These are phyloP conservation scores for Actinidia arguta DNA, from an alignment of 179 eudicot genomes.

Conservation along the genomic window DNA sequence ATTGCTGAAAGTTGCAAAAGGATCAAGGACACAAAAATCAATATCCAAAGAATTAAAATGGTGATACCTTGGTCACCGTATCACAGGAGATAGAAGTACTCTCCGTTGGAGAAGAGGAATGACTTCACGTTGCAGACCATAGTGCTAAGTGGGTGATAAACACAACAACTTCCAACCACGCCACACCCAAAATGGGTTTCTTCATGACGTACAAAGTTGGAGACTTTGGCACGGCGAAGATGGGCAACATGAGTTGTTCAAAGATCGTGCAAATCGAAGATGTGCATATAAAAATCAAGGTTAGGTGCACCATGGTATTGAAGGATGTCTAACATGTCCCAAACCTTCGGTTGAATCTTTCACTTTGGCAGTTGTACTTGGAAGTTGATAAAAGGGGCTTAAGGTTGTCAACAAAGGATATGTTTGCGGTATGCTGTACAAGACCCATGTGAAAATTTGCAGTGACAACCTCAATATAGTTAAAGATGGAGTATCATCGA, in stretches of 20 bases:
- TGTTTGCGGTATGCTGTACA: conserved; percentile 3
- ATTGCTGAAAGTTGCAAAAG: background rate
- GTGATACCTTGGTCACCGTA: background rate
- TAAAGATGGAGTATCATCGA: conserved; percentile 17
- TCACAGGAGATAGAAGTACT: background rate
- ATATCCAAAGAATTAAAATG: background rate
- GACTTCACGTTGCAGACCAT: background rate
- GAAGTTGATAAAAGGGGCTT: background rate
- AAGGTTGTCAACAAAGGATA: background rate
- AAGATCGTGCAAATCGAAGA: background rate
- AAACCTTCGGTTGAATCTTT: background rate
- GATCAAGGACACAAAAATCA: background rate
- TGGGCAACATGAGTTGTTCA: background rate
- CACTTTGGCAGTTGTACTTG: background rate
- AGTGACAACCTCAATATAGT: background rate
- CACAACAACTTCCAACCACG: background rate
- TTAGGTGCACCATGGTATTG: background rate
- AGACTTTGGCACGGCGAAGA: background rate
- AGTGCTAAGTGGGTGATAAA: background rate
- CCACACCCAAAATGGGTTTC: background rate
- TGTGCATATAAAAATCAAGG: background rate
- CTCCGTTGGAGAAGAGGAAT: background rate
- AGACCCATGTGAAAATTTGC: conserved; percentile 9
- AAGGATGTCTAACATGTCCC: background rate
- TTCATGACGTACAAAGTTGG: background rate